Evolutionary conservation across 208 protist species (phyloP), one percentile per base, ranked within the genome.

Genomic region (Naegleria lovaniensis): DNA sequence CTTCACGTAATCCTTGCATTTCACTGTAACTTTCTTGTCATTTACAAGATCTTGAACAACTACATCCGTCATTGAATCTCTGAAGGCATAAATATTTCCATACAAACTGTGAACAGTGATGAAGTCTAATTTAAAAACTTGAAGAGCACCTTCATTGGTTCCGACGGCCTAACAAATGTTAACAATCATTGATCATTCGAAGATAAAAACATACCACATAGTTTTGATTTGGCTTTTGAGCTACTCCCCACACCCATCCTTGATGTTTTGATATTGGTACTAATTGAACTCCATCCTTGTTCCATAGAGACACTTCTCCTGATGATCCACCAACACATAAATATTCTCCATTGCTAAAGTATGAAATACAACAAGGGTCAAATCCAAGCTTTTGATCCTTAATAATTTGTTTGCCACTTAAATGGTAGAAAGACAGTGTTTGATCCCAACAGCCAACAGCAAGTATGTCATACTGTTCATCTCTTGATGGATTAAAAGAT

Each of bases 401-500:
- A 43, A 93, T 93, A 2, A 95, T 92, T 39, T 95, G 92, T 11
- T 94, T 93, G 15, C 97, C 97, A 59, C 93, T 95, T 36, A 96
- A 92, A 89, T 97, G 94, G 92, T 98, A 99, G 91, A 99, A 99
- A n/a, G 97, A 97, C 86, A 99, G 92, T 25, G 94, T 95, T 88
- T 97, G 94, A 93, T 98, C 97, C 97, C 98, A 99, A 85, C 97
- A 98, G 48, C 97, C 97, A 4, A 98, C 96, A 2, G 95, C 95
- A 5, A 99, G 95, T 29, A 98, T 93, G 91, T 98, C 97, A 15
- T 94, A 93, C 40, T 93, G 95, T 84, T 97, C 97, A 76, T 97
- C 96, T 15, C 93, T 92, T 33, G 94, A 85, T 11, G 98, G 97
- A 58, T 95, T 97, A 95, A 98, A 99, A n/a, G 93, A 93, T 16